These are phyloP conservation scores for Typha latifolia DNA, from an alignment of 176 grass and related monocot species.

Conservation along the genomic window DNA sequence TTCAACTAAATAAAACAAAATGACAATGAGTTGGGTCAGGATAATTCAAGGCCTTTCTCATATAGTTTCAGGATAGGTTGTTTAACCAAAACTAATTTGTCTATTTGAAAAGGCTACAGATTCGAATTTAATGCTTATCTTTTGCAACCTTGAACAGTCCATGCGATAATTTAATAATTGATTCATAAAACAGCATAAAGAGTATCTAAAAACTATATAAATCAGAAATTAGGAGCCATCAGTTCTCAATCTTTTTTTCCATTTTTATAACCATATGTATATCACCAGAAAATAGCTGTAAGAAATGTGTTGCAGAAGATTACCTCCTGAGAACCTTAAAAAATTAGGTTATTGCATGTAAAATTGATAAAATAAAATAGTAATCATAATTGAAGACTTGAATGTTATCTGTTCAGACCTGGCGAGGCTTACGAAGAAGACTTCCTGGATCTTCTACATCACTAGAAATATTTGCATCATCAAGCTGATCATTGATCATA, in stretches of 20 bases:
- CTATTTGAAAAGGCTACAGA: too few relatives aligned
- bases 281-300: too few relatives aligned
- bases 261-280: too few relatives aligned
- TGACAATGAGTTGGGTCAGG: not conserved
- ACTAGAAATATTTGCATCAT: constrained; percentile 47
- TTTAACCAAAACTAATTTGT: too few relatives aligned
- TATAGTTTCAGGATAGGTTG: not conserved
- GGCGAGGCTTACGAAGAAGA: constrained; percentile 70
- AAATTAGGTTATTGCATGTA: too few relatives aligned
- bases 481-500: constrained; percentile 33
- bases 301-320: too few relatives aligned
- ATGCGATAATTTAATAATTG: not conserved
- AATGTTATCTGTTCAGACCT: constrained; percentile 29
- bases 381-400: constrained; percentile 11
- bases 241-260: too few relatives aligned
- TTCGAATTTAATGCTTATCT: not conserved
- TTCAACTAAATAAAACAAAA: not conserved
- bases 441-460: constrained; percentile 47
- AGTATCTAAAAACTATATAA: too few relatives aligned
- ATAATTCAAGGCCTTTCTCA: not conserved
- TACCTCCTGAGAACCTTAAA: too few relatives aligned
- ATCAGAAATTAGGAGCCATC: too few relatives aligned
- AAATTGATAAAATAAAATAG: not conserved
- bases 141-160: not conserved
- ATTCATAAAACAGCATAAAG: not conserved